These are phyloP conservation scores for Hamigera avellanea DNA, from an alignment of 495 filamentous ascomycete species.

Conservation along the genomic window DNA sequence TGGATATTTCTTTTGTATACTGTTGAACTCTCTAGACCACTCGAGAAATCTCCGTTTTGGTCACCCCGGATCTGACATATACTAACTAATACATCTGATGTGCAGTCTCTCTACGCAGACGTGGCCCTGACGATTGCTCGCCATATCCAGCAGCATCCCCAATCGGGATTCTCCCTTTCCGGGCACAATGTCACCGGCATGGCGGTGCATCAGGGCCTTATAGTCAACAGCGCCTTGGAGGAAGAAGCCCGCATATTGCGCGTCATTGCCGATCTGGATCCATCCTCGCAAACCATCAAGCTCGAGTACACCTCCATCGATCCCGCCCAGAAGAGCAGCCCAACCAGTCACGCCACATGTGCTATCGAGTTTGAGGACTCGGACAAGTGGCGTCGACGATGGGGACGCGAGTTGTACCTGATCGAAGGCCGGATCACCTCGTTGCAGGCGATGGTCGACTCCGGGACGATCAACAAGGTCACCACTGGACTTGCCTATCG, in stretches of 20 bases:
- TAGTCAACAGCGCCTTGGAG: too few species aligned
- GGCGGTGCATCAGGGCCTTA: slow-evolving; percentile 14
- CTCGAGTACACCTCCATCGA: too few species aligned
- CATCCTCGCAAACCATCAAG: not conserved
- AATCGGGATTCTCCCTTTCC: too few species aligned
- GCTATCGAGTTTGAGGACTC: slow-evolving; percentile 34
- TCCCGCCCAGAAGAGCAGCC: slow-evolving; percentile 14
- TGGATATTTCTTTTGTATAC: too few species aligned
- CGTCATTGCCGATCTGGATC: not conserved
- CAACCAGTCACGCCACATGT: slow-evolving; percentile 40
- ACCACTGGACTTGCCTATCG: slow-evolving; percentile 12
- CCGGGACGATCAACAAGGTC: slow-evolving; percentile 12
- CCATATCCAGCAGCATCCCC: too few species aligned
- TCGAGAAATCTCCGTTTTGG: too few species aligned
- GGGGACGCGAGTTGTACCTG: slow-evolving; percentile 40
- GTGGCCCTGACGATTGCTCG: slow-evolving; percentile 20
- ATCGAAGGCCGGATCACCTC: slow-evolving; percentile 43
- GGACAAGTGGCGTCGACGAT: slow-evolving; percentile 40
- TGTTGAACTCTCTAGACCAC: too few species aligned
- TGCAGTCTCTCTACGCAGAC: slow-evolving; percentile 21
- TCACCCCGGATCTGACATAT: too few species aligned
- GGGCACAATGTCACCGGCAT: slow-evolving; percentile 16
- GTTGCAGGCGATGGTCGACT: slow-evolving; percentile 16
- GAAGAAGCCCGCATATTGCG: too few species aligned
- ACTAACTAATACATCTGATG: too few species aligned